These are phyloP conservation scores for Penicillium sp. DNA, from an alignment of 2,329 filamentous ascomycete genomes.

Conservation along the genomic window DNA sequence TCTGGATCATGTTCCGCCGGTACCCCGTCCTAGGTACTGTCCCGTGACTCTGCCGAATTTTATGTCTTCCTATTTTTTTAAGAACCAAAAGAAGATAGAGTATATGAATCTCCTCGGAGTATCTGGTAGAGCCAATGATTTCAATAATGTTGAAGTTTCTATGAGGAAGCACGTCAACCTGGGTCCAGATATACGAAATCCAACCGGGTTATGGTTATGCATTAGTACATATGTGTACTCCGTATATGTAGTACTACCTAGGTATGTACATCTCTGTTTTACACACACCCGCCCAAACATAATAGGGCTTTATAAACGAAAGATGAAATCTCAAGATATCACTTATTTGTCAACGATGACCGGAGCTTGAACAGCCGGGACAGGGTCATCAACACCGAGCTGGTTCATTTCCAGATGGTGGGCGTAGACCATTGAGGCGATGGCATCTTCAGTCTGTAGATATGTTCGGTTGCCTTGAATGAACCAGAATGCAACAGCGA, in stretches of 20 bases:
- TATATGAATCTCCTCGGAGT: neutral
- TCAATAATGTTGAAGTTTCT: neutral
- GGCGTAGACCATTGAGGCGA: slow-evolving; percentile 30
- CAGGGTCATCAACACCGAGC: neutral
- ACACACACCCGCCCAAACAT: neutral
- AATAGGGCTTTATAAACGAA: neutral
- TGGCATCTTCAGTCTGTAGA: slow-evolving; percentile 34
- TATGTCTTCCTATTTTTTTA: no score
- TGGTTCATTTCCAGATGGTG: slow-evolving; percentile 26
- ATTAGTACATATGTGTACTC: neutral
- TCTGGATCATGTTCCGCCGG: neutral
- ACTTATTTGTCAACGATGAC: slow-evolving; percentile 5
- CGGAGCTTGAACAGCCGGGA: neutral
- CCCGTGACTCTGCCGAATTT: neutral
- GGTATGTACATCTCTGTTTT: neutral
- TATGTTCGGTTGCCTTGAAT: slow-evolving; percentile 47
- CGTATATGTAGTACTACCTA: no score
- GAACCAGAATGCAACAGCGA: slow-evolving; percentile 54
- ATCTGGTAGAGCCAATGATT: no score
- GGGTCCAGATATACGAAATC: neutral
- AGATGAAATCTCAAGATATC: neutral
- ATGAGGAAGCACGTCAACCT: neutral
- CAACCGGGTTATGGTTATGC: neutral
- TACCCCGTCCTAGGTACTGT: neutral
- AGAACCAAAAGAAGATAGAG: neutral